Evolutionary conservation across 78 protist genomes (phyloP).

Genomic region (Polysphondylium violaceum): DNA sequence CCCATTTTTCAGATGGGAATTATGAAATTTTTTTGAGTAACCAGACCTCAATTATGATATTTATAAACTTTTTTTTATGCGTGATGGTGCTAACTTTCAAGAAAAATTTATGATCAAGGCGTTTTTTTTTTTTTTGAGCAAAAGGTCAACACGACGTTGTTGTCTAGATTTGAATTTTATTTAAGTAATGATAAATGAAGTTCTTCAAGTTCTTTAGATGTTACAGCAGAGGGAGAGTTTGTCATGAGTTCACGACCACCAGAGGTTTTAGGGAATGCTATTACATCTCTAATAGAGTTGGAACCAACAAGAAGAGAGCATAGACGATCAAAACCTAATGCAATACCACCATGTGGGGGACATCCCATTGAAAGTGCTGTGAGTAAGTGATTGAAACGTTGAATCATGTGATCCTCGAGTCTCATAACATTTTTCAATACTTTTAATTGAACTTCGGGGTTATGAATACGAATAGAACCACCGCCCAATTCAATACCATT

Average conservation of each 20-base stretch:
- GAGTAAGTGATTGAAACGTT: conserved; percentile 66
- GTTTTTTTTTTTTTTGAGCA: not conserved
- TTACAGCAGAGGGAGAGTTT: conserved; percentile 33
- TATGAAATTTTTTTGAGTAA: no score
- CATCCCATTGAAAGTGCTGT: conserved; percentile 80
- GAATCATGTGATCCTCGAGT: conserved; percentile 21
- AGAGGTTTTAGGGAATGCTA: conserved; percentile 94
- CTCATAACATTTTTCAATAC: conserved; percentile 56
- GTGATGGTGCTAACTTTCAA: no score
- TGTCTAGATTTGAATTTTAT: not conserved
- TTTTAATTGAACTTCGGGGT: conserved; percentile 66
- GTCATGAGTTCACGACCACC: conserved; percentile 79
- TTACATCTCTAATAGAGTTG: conserved; percentile 89
- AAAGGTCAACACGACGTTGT: not conserved
- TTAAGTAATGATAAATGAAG: conserved; percentile 1
- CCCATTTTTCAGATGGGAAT: no score
- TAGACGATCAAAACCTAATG: conserved; percentile 91
- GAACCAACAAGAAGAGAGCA: conserved; percentile 72
- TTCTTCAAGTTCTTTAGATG: conserved; percentile 39
- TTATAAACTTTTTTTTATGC: no score
- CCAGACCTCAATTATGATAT: no score
- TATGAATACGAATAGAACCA: conserved; percentile 93
- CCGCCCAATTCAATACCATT: conserved; percentile 96
- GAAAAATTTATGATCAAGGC: not conserved
- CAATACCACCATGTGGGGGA: conserved; percentile 92